Evolutionary conservation across 106 monocot genomes (phyloP), one percentile per base, ranked within the genome.

Genomic region (Allium cepa): DNA sequence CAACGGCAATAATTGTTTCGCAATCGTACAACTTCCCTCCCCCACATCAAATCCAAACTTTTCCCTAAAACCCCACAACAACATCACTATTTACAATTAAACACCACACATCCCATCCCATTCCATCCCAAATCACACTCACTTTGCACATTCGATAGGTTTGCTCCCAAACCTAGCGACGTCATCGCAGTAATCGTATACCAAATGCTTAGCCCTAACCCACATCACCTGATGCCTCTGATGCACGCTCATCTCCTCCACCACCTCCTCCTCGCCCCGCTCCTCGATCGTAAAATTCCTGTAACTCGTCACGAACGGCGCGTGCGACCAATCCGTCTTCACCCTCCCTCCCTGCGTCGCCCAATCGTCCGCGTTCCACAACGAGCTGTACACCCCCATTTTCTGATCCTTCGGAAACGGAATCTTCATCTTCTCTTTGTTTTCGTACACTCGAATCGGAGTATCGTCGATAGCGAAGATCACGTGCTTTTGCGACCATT

Each of bases 361-460:
- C 92, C 97, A 97, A 60, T 97, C 97, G 73, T 97, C 97, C 50
- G 97, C 97, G 69, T 97, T 97, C 97, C 97, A 97, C 22, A 97
- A 57, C 10, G 97, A 92, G 70, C 86, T 86, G 74, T 92, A 92
- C 4, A 92, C 82, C 13, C 82, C 89, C 97, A 97, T 97, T 13
- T 86, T 59, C 70, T 92, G 92, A 52, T 77, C 79, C 14, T 57
- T 61, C 5, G 68, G 68, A 55, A 12, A 55, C 53, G 53, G 56
- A 56, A 68, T 10, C 15, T 6, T 2, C 36, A n/a, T 10, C 55
- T 51, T 4, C 8, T n/a, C 49, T 59, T 67, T n/a, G 36, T 68
- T 68, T 46, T 56, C 28, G 36, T 56, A 56, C 13, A 56, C 55
- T 14, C 68, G 71, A 11, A 97, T 71, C 10, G 92, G 92, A 0